Conservation (phyloP, 2,329 filamentous ascomycete species). For the Cryphonectria nitschkei region DNA sequence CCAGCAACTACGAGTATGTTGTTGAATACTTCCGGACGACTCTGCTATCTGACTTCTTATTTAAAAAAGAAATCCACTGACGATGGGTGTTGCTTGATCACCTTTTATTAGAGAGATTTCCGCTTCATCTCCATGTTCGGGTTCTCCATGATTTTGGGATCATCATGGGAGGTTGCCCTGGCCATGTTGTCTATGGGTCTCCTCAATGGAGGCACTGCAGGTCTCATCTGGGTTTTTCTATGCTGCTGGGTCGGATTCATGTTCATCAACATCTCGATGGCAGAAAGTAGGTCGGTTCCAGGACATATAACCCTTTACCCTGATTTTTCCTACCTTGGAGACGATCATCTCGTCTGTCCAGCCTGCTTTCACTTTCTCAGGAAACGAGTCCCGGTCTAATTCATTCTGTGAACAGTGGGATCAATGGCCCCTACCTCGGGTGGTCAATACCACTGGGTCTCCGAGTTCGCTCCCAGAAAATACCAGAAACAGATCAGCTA, state of each 20-base stretch:
- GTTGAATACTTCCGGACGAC: background rate
- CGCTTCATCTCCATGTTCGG: slow-evolving; percentile 50
- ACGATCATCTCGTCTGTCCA: too few species aligned
- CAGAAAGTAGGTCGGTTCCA: slow-evolving; percentile 52
- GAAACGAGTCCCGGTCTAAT: background rate
- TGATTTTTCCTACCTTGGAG: background rate
- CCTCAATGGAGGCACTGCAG: slow-evolving; percentile 49
- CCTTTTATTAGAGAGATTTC: slow-evolving; percentile 42
- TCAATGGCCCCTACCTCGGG: slow-evolving; percentile 53
- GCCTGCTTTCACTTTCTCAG: background rate
- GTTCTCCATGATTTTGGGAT: slow-evolving; percentile 50
- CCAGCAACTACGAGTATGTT: slow-evolving; percentile 49
- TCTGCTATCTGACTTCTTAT: too few species aligned
- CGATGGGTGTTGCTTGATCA: slow-evolving; percentile 20
- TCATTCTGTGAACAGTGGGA: background rate
- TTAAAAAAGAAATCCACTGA: background rate
- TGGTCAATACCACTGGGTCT: slow-evolving; percentile 63
- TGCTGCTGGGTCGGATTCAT: slow-evolving; percentile 45
- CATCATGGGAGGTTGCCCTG: slow-evolving; percentile 50
- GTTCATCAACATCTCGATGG: slow-evolving; percentile 47
- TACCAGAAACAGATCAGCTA: slow-evolving; percentile 60
- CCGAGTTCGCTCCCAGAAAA: slow-evolving; percentile 52
- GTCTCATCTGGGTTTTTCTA: slow-evolving; percentile 48
- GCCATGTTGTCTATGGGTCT: slow-evolving; percentile 33
- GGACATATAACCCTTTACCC: slow-evolving; percentile 35